Conservation (phyloP, 371 early-diverging fungal genomes). For the Apophysomyces variabilis region DNA sequence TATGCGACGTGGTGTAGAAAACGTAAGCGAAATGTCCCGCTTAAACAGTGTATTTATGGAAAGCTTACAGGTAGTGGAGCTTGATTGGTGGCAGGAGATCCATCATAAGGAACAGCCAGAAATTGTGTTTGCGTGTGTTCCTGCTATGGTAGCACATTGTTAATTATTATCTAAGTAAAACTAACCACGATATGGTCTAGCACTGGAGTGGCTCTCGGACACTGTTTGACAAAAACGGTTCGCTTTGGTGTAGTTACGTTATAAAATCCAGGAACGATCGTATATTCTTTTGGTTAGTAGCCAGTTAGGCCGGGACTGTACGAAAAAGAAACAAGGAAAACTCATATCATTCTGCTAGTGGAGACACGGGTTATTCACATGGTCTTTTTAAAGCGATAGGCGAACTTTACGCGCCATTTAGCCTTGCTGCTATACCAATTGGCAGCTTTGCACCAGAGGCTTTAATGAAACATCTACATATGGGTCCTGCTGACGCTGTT, state of each 20-base stretch:
- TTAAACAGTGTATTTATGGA: neutral
- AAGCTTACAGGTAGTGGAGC: constrained; percentile 51
- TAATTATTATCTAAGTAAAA: neutral
- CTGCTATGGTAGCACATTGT: constrained; percentile 40
- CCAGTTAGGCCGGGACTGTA: neutral
- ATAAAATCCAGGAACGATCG: constrained; percentile 44
- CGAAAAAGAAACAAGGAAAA: neutral
- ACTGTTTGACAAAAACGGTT: constrained; percentile 55
- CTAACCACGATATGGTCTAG: constrained; percentile 24
- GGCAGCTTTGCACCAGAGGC: constrained; percentile 57
- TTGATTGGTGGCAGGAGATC: constrained; percentile 72
- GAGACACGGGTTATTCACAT: constrained; percentile 67
- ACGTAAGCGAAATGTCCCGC: constrained; percentile 31
- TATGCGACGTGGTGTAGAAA: constrained; percentile 50
- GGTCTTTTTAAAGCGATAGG: constrained; percentile 60
- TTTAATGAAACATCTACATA: constrained; percentile 56
- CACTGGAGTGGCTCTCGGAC: constrained; percentile 60
- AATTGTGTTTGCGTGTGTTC: constrained; percentile 60
- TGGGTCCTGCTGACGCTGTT: constrained; percentile 61
- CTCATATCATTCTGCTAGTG: constrained; percentile 29
- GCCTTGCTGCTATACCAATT: constrained; percentile 62
- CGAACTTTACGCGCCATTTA: constrained; percentile 55
- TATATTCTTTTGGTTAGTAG: constrained; percentile 59
- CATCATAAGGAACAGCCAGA: constrained; percentile 46
- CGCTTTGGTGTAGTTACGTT: constrained; percentile 65